phyloP scores from a whole-genome alignment of 1,284 basidiomycete genomes.

The Ceratorhiza oryzae-sativae region DNA sequence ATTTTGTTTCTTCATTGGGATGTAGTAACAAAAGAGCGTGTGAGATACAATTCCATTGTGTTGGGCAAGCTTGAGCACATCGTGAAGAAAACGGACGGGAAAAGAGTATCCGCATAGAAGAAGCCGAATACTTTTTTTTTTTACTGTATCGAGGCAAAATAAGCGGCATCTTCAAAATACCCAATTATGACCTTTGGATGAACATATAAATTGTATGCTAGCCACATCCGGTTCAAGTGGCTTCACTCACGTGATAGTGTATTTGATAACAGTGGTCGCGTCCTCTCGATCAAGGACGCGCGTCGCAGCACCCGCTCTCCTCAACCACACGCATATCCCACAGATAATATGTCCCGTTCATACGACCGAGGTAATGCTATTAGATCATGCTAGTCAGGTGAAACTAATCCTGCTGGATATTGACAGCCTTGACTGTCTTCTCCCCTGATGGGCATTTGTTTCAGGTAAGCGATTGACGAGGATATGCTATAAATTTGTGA shows the following conservation, averaged over 20 bases:
- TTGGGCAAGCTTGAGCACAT: no score
- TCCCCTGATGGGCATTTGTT: conserved; percentile 94
- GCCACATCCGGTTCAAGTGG: neutral
- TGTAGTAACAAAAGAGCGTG: no score
- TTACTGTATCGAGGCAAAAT: no score
- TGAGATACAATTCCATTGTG: no score
- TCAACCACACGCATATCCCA: conserved; percentile 4
- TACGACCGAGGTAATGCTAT: conserved; percentile 73
- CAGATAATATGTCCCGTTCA: conserved; percentile 58
- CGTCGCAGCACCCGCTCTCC: conserved; percentile 12
- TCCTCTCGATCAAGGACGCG: conserved; percentile 39
- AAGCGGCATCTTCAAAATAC: no score
- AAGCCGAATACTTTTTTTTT: no score
- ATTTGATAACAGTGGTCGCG: conserved; percentile 27
- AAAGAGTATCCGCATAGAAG: no score
- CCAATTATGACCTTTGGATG: no score
- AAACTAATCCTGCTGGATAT: neutral
- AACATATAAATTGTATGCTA: neutral
- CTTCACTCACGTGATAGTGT: conserved; percentile 22
- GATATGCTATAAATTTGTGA: conserved; percentile 42
- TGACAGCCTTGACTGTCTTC: conserved; percentile 86
- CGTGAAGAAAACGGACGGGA: no score
- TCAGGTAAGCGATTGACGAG: conserved; percentile 64
- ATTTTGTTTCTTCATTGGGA: neutral
- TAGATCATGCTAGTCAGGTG: neutral